phyloP scores from a whole-genome alignment of 2,329 filamentous ascomycete genomes.

The Xylaria sp. region DNA sequence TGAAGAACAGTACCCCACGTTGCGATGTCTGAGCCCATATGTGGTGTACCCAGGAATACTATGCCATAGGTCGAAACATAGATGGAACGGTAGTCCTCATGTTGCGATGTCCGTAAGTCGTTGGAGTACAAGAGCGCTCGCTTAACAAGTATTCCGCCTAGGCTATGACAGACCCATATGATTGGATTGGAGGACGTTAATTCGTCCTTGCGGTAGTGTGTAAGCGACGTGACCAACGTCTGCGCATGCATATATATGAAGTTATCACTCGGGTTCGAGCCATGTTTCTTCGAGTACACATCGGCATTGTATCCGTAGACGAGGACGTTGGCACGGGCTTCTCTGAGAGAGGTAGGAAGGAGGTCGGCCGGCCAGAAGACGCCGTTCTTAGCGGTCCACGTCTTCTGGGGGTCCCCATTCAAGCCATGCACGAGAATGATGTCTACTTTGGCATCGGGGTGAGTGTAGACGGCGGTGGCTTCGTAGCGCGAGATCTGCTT shows the following conservation, averaged over 20 bases:
- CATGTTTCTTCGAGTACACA: slow-evolving; percentile 61
- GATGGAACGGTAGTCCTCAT: slow-evolving; percentile 74
- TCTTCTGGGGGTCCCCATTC: slow-evolving; percentile 73
- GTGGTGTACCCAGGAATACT: slow-evolving; percentile 81
- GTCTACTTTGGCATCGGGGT: slow-evolving; percentile 69
- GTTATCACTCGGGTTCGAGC: slow-evolving; percentile 70
- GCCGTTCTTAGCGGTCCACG: slow-evolving; percentile 68
- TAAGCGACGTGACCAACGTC: slow-evolving; percentile 71
- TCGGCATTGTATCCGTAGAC: slow-evolving; percentile 82
- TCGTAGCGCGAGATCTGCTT: slow-evolving; percentile 66
- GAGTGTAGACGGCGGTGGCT: slow-evolving; percentile 68
- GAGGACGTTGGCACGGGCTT: slow-evolving; percentile 70
- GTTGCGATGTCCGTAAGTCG: slow-evolving; percentile 67
- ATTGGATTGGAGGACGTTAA: slow-evolving; percentile 72
- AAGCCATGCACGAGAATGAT: slow-evolving; percentile 78
- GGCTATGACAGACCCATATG: slow-evolving; percentile 79
- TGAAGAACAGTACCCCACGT: slow-evolving; percentile 76
- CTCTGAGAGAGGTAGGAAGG: slow-evolving; percentile 68
- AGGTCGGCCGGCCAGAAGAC: slow-evolving; percentile 78
- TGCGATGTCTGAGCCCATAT: slow-evolving; percentile 75
- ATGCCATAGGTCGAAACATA: slow-evolving; percentile 81
- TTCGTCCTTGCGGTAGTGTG: slow-evolving; percentile 70
- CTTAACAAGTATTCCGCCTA: slow-evolving; percentile 79
- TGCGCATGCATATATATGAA: slow-evolving; percentile 78
- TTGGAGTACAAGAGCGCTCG: slow-evolving; percentile 74